Conservation (phyloP, 2,329 filamentous ascomycete species). For the Penicillium sp. region DNA sequence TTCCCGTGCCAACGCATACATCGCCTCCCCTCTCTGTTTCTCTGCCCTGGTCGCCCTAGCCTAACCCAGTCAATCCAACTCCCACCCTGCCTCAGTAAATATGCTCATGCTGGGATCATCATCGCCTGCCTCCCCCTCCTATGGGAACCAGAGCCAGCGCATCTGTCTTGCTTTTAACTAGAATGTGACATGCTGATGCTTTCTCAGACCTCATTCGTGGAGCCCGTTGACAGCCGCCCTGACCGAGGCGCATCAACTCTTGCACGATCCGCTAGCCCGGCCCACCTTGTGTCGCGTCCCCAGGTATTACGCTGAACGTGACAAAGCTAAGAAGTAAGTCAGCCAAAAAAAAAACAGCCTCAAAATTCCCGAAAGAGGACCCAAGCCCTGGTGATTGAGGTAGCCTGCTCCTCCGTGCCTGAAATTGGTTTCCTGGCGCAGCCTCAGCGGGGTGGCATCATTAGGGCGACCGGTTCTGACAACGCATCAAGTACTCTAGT, state of each 20-base stretch:
- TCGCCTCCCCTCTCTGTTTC: slow-evolving; percentile 20
- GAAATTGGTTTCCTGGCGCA: slow-evolving; percentile 24
- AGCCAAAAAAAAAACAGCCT: slow-evolving; percentile 17
- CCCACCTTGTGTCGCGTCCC: slow-evolving; percentile 31
- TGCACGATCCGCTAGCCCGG: slow-evolving; percentile 16
- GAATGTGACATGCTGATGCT: slow-evolving; percentile 27
- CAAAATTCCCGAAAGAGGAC: slow-evolving; percentile 6
- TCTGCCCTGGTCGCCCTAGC: slow-evolving; percentile 25
- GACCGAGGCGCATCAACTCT: slow-evolving; percentile 28
- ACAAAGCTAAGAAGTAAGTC: slow-evolving; percentile 18
- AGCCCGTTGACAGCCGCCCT: slow-evolving; percentile 26
- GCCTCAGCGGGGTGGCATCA: slow-evolving; percentile 30
- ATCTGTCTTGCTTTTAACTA: slow-evolving; percentile 21
- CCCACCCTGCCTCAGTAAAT: neutral
- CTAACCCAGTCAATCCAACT: slow-evolving; percentile 27
- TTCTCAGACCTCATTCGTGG: slow-evolving; percentile 27
- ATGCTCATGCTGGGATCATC: neutral
- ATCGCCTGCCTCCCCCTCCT: slow-evolving; percentile 7
- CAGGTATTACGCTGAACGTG: slow-evolving; percentile 28
- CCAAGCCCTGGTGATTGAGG: slow-evolving; percentile 12
- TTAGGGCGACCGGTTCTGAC: slow-evolving; percentile 36
- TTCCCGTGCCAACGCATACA: slow-evolving; percentile 44
- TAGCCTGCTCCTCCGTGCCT: slow-evolving; percentile 28
- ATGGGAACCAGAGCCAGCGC: slow-evolving; percentile 28
- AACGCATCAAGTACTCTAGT: slow-evolving; percentile 45